Percentiles rank a stretch among this genome's conserved stretches.
Conservation (phyloP, 108 stramenopile genomes). For the Stephanodiscus minutulus region DNA sequence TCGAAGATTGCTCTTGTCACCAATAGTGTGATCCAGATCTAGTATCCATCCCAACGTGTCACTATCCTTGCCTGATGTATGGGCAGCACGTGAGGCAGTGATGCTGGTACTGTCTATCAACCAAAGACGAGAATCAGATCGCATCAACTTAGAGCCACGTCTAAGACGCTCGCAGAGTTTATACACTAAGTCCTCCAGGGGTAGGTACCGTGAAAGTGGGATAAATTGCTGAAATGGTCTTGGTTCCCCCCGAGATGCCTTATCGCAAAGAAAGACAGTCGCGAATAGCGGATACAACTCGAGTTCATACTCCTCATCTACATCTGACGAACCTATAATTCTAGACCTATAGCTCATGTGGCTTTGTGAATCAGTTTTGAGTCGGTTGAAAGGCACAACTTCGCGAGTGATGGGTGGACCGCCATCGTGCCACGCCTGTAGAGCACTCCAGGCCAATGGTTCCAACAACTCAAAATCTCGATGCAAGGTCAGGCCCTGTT, state of each 20-base stretch:
- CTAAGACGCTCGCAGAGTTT: constrained; percentile 78
- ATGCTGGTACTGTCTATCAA: constrained; percentile 49
- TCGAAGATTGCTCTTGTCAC: constrained; percentile 61
- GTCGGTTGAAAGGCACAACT: constrained; percentile 69
- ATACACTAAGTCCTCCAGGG: constrained; percentile 62
- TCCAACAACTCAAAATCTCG: constrained; percentile 87
- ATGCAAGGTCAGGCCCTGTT: constrained; percentile 66
- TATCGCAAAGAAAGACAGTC: constrained; percentile 83
- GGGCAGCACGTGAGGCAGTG: constrained; percentile 21
- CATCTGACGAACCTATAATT: constrained; percentile 3
- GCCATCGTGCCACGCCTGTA: constrained; percentile 93
- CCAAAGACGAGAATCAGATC: constrained; percentile 68
- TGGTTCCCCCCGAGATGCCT: constrained; percentile 73
- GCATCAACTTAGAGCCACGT: constrained; percentile 55
- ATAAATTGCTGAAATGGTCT: constrained; percentile 84
- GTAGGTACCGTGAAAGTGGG: constrained; percentile 75
- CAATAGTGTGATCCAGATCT: constrained; percentile 69
- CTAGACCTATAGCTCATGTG: constrained; percentile 37
- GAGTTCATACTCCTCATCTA: constrained; percentile 74
- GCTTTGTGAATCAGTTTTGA: constrained; percentile 23
- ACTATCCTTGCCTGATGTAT: constrained; percentile 27
- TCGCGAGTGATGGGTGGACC: constrained; percentile 83
- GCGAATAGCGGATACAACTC: constrained; percentile 86
- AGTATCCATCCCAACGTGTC: constrained; percentile 61
- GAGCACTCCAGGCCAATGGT: constrained; percentile 81